Evolutionary conservation across 2,329 filamentous ascomycete species (phyloP).

Genomic region (Botryosphaeria dothidea): DNA sequence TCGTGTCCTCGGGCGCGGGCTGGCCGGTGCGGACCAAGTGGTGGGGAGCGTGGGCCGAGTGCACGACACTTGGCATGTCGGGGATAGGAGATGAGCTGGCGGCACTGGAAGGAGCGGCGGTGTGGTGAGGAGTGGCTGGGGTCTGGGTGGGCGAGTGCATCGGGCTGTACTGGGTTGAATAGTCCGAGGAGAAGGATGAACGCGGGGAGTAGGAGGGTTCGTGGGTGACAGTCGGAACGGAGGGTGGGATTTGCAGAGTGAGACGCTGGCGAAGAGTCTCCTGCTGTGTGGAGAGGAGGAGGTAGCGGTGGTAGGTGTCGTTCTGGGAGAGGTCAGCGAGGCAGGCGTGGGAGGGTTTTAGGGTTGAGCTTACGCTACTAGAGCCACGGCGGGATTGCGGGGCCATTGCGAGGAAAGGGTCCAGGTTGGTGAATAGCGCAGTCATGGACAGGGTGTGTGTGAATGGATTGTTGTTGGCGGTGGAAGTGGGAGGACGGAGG

Average conservation of each 20-base stretch:
- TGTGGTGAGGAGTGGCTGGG: conserved; percentile 6
- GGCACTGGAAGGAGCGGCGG: background rate
- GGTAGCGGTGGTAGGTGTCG: conserved; percentile 41
- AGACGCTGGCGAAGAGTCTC: conserved; percentile 41
- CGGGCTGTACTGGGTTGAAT: conserved; percentile 24
- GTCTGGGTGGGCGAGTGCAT: conserved; percentile 25
- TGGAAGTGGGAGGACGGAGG: background rate
- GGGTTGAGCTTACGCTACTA: background rate
- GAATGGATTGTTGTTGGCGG: background rate
- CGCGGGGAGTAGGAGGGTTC: conserved; percentile 36
- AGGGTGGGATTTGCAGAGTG: conserved; percentile 37
- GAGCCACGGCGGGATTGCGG: conserved; percentile 11
- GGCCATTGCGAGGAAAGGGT: conserved; percentile 10
- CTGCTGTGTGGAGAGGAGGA: conserved; percentile 43
- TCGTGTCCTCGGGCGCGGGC: conserved; percentile 29
- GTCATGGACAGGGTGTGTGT: background rate
- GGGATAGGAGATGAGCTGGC: conserved; percentile 10
- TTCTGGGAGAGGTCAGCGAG: conserved; percentile 20
- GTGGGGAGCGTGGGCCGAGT: background rate
- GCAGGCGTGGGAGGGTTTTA: background rate
- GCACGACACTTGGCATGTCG: conserved; percentile 10
- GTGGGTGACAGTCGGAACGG: conserved; percentile 20
- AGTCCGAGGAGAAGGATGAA: conserved; percentile 22
- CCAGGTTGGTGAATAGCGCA: background rate
- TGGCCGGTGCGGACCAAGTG: conserved; percentile 21